These are phyloP conservation scores for Daedaleopsis sinensis DNA, from an alignment of 768 basidiomycete species.

Conservation along the genomic window DNA sequence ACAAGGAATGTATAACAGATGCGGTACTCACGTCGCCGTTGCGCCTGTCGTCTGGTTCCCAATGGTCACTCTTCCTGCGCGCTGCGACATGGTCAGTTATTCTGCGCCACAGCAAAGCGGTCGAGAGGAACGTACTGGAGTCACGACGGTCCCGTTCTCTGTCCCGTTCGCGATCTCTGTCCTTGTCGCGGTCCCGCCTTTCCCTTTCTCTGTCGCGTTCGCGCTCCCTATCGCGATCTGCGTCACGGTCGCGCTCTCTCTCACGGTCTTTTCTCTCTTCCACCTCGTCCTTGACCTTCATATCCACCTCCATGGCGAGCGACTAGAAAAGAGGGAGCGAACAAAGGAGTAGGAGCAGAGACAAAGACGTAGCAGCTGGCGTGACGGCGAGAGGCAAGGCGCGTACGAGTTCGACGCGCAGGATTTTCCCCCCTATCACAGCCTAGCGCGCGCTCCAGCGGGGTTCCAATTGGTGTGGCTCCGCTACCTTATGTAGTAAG, in stretches of 20 bases:
- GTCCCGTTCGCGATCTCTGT: conserved; percentile 35
- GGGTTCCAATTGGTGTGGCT: not conserved
- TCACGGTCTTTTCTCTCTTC: conserved; percentile 61
- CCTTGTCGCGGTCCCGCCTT: conserved; percentile 35
- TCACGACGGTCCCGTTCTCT: conserved; percentile 52
- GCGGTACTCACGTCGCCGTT: conserved; percentile 63
- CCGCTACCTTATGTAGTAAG: not conserved
- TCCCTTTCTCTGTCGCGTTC: conserved; percentile 35
- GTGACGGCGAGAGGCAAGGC: not conserved
- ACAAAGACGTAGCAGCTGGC: not conserved
- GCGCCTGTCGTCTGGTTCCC: conserved; percentile 82
- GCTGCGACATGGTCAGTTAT: conserved; percentile 44
- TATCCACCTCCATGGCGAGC: conserved; percentile 72
- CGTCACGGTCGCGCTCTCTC: conserved; percentile 49
- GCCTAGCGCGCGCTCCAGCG: not conserved
- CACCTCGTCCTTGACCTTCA: conserved; percentile 75
- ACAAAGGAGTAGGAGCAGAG: not conserved
- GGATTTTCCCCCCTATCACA: not conserved
- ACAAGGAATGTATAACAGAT: not conserved
- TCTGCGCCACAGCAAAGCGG: not conserved
- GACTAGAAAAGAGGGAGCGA: not conserved
- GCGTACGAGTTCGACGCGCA: not conserved
- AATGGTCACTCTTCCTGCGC: conserved; percentile 62
- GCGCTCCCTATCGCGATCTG: conserved; percentile 39
- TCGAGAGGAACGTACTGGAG: conserved; percentile 44